Conservation (phyloP, 1,139 yeast genomes). For the Saccharomyces hybrid region DNA sequence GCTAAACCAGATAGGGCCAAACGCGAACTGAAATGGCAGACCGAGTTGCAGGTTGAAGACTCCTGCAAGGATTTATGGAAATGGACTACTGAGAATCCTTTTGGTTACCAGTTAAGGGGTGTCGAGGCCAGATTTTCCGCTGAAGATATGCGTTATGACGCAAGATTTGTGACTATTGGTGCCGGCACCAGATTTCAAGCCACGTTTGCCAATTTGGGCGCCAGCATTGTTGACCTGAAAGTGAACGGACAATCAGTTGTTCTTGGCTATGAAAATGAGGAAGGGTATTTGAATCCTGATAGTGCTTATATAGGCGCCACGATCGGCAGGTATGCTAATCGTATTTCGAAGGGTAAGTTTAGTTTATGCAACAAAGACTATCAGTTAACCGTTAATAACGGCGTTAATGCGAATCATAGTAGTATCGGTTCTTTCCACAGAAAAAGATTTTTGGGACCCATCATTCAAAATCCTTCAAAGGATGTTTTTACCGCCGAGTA, state of each 20-base stretch:
- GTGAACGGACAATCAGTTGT: conserved; percentile 35
- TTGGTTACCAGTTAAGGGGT: conserved; percentile 42
- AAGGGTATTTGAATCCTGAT: conserved; percentile 34
- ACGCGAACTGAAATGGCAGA: conserved; percentile 58
- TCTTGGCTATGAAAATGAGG: conserved; percentile 33
- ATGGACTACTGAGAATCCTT: conserved; percentile 68
- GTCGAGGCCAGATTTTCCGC: conserved; percentile 18
- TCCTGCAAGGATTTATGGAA: conserved; percentile 74
- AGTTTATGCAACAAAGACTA: conserved; percentile 37
- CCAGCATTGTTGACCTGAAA: conserved; percentile 40
- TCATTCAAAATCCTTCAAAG: conserved; percentile 33
- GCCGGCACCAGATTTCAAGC: conserved; percentile 36
- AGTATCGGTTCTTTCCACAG: conserved; percentile 50
- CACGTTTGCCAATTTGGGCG: conserved; percentile 46
- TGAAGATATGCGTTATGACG: conserved; percentile 24
- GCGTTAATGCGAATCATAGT: conserved; percentile 42
- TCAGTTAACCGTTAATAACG: conserved; percentile 37
- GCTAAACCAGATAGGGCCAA: conserved; percentile 66
- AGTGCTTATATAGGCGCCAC: conserved; percentile 57
- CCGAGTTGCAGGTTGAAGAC: conserved; percentile 47
- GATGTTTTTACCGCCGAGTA: conserved; percentile 37
- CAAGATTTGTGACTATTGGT: conserved; percentile 39
- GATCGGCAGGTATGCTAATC: conserved; percentile 58
- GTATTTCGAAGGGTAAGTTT: conserved; percentile 45
- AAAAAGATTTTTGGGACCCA: conserved; percentile 45